Base-by-base conservation (phyloP, 1,139 yeast genomes). In the Nakaseomyces uthaithaninus region DNA sequence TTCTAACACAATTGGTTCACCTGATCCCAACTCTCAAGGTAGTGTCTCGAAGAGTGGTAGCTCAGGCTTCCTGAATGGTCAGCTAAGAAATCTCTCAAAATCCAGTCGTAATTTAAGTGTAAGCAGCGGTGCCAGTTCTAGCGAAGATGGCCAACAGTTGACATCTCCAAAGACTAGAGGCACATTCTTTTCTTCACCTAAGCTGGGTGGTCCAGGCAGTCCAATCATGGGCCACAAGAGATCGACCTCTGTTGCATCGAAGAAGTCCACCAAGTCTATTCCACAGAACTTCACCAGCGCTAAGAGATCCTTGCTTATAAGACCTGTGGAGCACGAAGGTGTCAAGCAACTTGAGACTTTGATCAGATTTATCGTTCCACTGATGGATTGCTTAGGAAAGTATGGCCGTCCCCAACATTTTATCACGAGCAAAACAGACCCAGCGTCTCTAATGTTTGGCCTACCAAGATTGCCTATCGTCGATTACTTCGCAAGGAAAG, bases 331-430 rank as follows among this genome's bases (percentile, higher is more conserved):
- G 5, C 62, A 57, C 42, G 42, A 40, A 16, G 62, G 60, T 10
- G 48, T 57, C 14, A 45, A 49, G 16, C 59, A 54, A 37, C 28
- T 56, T 31, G 59, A 54, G 30, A 42, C 59, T 15, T 41, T 55
- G 47, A 51, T 55, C 27, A 47, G 53, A 38, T 53, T 55, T 33
- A 46, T 52, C 20, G 41, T 57, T 17, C 62, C 62, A 12, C 46
- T 56, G 45, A 49, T 53, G 49, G 57, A 55, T 30, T 48, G 55
- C 18, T 40, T 51, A 12, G 45, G 50, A 19, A 47, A 51, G 16
- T 57, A 57, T 40, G 62, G 62, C 25, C 54, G 62, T 33, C 62
- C 62, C 25, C 42, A 40, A 2, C 51, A 47, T n/a, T 57, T 57
- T 48, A 50, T 40, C 24, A 50, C 47, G 12, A 45, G 48, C 2